Conservation (phyloP, 2,329 filamentous ascomycete genomes). For the Periconia digitata region DNA sequence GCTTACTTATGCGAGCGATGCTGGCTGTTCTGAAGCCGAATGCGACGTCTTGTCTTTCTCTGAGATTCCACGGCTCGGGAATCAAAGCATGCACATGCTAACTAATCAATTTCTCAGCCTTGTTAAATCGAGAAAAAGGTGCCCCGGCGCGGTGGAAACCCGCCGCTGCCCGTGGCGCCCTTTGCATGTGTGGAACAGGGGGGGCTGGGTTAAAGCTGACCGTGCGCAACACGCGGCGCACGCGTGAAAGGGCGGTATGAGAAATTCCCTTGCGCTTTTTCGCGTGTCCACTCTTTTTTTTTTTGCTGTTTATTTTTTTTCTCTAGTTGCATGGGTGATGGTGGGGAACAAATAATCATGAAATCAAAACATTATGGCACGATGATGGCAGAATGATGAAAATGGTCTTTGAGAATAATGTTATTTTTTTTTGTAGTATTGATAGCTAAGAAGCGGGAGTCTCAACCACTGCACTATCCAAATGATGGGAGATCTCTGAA, state of each 20-base stretch:
- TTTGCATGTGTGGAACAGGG: neutral
- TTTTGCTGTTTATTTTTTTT: neutral
- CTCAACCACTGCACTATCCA: conserved; percentile 4
- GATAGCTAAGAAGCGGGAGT: conserved; percentile 10
- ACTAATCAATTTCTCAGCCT: too few species aligned
- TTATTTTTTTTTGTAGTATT: neutral
- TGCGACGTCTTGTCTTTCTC: too few species aligned
- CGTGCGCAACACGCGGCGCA: too few species aligned
- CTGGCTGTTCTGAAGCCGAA: too few species aligned
- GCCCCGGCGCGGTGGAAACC: neutral
- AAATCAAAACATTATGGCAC: too few species aligned
- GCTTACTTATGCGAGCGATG: too few species aligned
- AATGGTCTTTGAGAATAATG: neutral
- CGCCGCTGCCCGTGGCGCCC: too few species aligned
- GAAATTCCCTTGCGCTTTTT: neutral
- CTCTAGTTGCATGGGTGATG: neutral
- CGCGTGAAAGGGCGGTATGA: neutral
- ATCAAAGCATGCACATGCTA: too few species aligned
- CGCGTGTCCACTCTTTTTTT: neutral
- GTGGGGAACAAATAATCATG: too few species aligned
- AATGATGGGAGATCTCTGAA: conserved; percentile 10
- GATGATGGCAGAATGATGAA: too few species aligned
- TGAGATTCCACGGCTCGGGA: too few species aligned
- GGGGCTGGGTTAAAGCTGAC: neutral
- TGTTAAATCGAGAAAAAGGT: neutral